Conservation (phyloP, 148 eudicot species). For the Camellia japonica region DNA sequence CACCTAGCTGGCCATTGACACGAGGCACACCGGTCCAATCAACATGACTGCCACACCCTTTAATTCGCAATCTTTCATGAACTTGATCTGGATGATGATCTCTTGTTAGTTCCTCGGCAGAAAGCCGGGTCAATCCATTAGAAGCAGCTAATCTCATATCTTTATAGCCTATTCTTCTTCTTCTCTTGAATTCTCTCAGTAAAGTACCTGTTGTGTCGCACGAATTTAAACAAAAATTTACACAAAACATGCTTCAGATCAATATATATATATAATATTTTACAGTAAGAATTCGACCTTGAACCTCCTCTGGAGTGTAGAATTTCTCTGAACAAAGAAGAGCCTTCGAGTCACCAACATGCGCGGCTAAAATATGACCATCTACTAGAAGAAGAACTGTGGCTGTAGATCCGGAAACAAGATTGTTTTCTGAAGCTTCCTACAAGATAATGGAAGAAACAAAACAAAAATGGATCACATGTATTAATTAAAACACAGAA, state of each 20-base stretch:
- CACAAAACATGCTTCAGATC: too few relatives aligned
- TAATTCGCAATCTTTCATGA: slow-evolving; percentile 66
- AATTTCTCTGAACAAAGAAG: slow-evolving; percentile 33
- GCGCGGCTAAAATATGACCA: slow-evolving; percentile 30
- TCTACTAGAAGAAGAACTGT: slow-evolving; percentile 31
- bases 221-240: too few relatives aligned
- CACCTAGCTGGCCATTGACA: slow-evolving; percentile 44
- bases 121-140: slow-evolving; percentile 4
- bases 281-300: too few relatives aligned
- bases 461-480: too few relatives aligned
- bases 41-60: slow-evolving; percentile 70
- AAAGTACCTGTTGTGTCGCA: not conserved
- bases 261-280: too few relatives aligned
- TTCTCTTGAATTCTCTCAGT: slow-evolving; percentile 11
- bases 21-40: slow-evolving; percentile 33
- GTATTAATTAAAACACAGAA: too few relatives aligned
- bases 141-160: too few relatives aligned
- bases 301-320: too few relatives aligned
- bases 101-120: slow-evolving; percentile 58
- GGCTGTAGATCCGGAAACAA: slow-evolving; percentile 32
- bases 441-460: slow-evolving; percentile 5
- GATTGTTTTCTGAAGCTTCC: slow-evolving; percentile 26
- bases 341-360: slow-evolving; percentile 53
- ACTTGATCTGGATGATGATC: slow-evolving; percentile 80
- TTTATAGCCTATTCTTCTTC: too few relatives aligned